Conservation (phyloP, 768 basidiomycete species). For the Ephemerocybe angulata region DNA sequence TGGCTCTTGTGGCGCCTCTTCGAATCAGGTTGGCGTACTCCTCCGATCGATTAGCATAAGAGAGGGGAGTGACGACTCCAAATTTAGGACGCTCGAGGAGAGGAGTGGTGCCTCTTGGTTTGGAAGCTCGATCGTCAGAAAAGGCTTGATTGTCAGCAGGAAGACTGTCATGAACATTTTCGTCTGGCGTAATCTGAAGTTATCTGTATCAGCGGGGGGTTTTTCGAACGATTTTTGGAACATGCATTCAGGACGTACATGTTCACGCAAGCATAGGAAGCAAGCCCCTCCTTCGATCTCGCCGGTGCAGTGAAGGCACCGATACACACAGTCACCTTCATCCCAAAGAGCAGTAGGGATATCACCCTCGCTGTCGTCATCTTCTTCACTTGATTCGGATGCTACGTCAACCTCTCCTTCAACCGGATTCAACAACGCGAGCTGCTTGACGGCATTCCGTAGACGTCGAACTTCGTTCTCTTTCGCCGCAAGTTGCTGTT, state of each 20-base stretch:
- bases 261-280: constrained; percentile 19
- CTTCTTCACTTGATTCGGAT: background rate
- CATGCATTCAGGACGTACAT: constrained; percentile 5
- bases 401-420: background rate
- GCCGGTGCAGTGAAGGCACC: constrained; percentile 26
- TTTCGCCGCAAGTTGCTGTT: too few relatives aligned
- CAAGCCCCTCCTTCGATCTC: constrained; percentile 31
- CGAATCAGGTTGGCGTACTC: constrained; percentile 28
- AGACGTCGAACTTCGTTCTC: too few relatives aligned
- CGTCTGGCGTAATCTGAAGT: background rate
- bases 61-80: constrained; percentile 2
- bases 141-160: constrained; percentile 15
- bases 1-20: constrained; percentile 33
- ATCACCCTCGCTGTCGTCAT: background rate
- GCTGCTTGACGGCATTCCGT: too few relatives aligned
- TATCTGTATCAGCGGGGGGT: too few relatives aligned
- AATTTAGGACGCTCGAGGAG: constrained; percentile 14
- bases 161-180: background rate
- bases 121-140: constrained; percentile 20
- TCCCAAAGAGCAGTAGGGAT: constrained; percentile 15
- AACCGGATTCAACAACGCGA: too few relatives aligned
- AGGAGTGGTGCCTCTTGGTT: constrained; percentile 30
- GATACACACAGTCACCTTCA: constrained; percentile 15
- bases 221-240: background rate
- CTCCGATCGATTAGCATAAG: constrained; percentile 7